Conservation (phyloP, 768 basidiomycete genomes). For the Pleurotus sapidus region DNA sequence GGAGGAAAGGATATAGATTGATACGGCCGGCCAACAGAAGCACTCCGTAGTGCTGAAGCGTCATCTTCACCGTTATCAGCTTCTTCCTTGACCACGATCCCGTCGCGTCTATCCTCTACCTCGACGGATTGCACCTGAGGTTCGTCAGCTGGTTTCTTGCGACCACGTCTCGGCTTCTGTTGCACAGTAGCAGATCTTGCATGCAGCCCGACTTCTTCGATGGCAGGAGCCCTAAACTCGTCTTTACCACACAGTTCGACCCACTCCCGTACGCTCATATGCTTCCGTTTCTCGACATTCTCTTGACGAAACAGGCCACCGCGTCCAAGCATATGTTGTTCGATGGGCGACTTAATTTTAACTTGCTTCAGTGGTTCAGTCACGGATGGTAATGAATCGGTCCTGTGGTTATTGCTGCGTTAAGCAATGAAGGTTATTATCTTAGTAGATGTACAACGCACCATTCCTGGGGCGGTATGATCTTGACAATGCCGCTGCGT, state of each 20-base stretch:
- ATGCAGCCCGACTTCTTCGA: slow-evolving; percentile 62
- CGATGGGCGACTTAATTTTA: slow-evolving; percentile 87
- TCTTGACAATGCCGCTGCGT: slow-evolving; percentile 90
- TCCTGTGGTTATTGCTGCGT: slow-evolving; percentile 43
- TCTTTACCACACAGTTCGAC: slow-evolving; percentile 70
- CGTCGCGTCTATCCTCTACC: slow-evolving; percentile 29
- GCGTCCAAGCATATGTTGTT: slow-evolving; percentile 87
- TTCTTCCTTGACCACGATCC: slow-evolving; percentile 46
- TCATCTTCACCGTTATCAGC: slow-evolving; percentile 31
- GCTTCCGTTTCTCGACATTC: slow-evolving; percentile 84
- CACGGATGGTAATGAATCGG: slow-evolving; percentile 67
- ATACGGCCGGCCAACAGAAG: not conserved
- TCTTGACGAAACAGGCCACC: slow-evolving; percentile 86
- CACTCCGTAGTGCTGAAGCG: not conserved
- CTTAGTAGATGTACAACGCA: slow-evolving; percentile 32
- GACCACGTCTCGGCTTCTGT: slow-evolving; percentile 33
- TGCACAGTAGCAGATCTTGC: slow-evolving; percentile 30
- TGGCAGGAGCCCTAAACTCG: slow-evolving; percentile 71
- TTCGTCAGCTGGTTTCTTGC: slow-evolving; percentile 35
- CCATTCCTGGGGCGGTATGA: slow-evolving; percentile 96
- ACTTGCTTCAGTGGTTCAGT: slow-evolving; percentile 68
- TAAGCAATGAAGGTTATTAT: slow-evolving; percentile 13
- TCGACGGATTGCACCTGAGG: slow-evolving; percentile 40
- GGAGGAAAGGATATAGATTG: slow-evolving; percentile 30
- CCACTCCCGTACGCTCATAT: slow-evolving; percentile 89